phyloP scores from a whole-genome alignment of 768 basidiomycete species.

The Suillus sp. region DNA sequence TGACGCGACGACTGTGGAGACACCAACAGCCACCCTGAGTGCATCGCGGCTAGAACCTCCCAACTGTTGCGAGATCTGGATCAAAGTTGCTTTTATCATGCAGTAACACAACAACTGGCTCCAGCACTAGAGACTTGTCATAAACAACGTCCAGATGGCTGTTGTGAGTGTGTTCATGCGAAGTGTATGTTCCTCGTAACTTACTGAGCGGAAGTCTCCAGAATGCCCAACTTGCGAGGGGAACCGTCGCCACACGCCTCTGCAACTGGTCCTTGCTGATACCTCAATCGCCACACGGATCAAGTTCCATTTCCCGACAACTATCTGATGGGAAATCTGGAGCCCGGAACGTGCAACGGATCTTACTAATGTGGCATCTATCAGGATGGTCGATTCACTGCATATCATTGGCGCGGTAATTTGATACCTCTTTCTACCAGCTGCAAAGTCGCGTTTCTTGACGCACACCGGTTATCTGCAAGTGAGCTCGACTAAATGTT shows the following conservation, averaged over 20 bases:
- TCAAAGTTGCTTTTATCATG: neutral
- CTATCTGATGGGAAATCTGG: slow-evolving; percentile 43
- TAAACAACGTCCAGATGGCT: neutral
- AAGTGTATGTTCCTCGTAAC: neutral
- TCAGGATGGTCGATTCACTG: slow-evolving; percentile 54
- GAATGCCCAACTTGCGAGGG: neutral
- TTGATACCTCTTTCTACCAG: slow-evolving; percentile 40
- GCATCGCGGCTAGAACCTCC: neutral
- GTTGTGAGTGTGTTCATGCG: neutral
- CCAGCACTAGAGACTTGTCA: neutral
- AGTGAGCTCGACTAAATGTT: slow-evolving; percentile 55
- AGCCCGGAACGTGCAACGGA: slow-evolving; percentile 23
- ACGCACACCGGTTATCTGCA: slow-evolving; percentile 83
- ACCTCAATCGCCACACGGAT: neutral
- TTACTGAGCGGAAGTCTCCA: neutral
- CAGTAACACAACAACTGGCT: neutral
- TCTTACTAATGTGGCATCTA: slow-evolving; percentile 73
- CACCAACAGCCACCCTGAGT: neutral
- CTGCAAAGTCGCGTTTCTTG: slow-evolving; percentile 85
- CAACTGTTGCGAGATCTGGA: neutral
- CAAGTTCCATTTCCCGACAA: slow-evolving; percentile 45
- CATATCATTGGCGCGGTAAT: neutral
- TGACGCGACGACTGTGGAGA: neutral
- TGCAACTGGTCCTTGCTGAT: neutral
- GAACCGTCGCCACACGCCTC: neutral